Evolutionary conservation across 1,284 basidiomycete genomes (phyloP).

Genomic region (Rhodotorula sp.): DNA sequence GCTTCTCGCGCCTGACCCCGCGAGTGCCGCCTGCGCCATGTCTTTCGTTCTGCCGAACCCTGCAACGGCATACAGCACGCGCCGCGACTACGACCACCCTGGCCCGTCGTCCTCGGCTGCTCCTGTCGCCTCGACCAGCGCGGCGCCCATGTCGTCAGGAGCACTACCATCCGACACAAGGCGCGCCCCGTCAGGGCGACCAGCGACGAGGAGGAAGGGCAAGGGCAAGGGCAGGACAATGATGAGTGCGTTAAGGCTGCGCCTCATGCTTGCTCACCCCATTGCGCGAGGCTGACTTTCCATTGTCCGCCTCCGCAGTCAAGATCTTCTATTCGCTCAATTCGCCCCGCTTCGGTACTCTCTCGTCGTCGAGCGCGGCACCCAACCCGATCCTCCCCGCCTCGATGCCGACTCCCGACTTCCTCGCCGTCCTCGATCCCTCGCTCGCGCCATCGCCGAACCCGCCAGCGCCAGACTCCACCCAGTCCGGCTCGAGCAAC

Average conservation of each 20-base stretch:
- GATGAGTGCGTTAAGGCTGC: constrained; percentile 26
- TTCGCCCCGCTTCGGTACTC: constrained; percentile 23
- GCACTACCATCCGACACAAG: not conserved
- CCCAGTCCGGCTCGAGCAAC: not conserved
- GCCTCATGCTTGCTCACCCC: not conserved
- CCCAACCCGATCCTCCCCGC: not conserved
- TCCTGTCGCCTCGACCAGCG: constrained; percentile 1
- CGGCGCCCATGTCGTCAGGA: not conserved
- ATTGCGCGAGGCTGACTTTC: not conserved
- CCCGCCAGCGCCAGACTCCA: not conserved
- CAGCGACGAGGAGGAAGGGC: constrained; percentile 7
- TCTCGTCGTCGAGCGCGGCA: not conserved
- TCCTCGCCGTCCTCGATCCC: constrained; percentile 39
- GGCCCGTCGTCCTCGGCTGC: not conserved
- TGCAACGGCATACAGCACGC: not conserved
- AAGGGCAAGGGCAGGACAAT: constrained; percentile 34
- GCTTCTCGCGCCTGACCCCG: not conserved
- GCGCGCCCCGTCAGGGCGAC: not conserved
- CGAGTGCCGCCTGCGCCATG: not conserved
- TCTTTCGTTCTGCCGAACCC: constrained; percentile 5
- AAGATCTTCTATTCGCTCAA: constrained; percentile 42
- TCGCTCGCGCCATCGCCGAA: constrained; percentile 20
- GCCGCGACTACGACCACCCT: not conserved
- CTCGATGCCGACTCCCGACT: constrained; percentile 24
- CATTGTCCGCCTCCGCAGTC: constrained; percentile 22